Percentiles rank a stretch among this genome's conserved stretches.
Evolutionary conservation across 2,329 filamentous ascomycete species (phyloP).

Genomic region (Pseudogymnoascus sp.): DNA sequence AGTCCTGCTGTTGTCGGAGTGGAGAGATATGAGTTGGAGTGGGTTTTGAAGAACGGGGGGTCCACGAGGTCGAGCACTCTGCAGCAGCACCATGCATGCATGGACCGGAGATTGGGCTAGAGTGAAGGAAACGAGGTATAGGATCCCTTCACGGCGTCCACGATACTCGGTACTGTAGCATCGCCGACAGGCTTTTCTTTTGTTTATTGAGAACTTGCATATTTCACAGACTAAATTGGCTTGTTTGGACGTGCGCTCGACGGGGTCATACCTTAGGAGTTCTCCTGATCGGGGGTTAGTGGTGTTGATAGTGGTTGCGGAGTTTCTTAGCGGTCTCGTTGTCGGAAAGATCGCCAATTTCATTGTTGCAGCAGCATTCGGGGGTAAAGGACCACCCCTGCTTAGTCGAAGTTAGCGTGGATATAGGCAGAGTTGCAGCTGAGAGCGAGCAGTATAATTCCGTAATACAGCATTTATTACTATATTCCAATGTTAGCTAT

Average conservation of each 20-base stretch:
- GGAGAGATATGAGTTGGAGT: not conserved
- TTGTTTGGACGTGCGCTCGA: not conserved
- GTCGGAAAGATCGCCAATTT: constrained; percentile 11
- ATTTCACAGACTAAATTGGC: not conserved
- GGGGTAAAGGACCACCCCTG: not conserved
- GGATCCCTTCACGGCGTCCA: not conserved
- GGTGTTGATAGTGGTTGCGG: not conserved
- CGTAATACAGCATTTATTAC: not conserved
- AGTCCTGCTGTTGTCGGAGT: not conserved
- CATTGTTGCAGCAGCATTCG: constrained; percentile 10
- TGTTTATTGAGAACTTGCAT: constrained; percentile 11
- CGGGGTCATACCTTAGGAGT: not conserved
- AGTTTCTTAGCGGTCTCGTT: not conserved
- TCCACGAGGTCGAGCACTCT: not conserved
- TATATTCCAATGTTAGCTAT: not conserved
- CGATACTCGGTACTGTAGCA: not conserved
- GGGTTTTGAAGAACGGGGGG: not conserved
- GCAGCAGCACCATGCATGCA: not conserved
- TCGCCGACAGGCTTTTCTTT: not conserved
- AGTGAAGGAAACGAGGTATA: not conserved
- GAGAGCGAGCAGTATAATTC: not conserved
- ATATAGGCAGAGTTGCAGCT: not conserved
- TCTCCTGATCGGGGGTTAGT: not conserved
- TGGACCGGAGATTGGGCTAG: not conserved
- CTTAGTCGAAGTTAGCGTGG: not conserved